A percentile compares a stretch with the other conserved stretches of the same genome.
Evolutionary conservation across 306 rosid species (phyloP).

Genomic region (Prunus davidiana): DNA sequence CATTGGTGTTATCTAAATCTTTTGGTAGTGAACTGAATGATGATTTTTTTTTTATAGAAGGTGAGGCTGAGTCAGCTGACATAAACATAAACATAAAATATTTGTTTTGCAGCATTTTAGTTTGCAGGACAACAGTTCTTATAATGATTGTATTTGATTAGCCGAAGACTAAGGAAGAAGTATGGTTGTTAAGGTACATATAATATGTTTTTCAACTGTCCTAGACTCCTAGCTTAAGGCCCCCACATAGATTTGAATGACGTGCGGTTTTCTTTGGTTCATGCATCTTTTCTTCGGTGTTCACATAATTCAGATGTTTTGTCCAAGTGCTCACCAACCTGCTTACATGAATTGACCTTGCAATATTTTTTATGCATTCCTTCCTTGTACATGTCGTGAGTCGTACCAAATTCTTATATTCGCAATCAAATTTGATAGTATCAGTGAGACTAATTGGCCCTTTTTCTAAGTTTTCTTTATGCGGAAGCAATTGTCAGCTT

Average conservation of each 20-base stretch:
- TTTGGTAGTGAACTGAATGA: neutral
- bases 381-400: neutral
- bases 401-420: neutral
- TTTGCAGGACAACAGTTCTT: neutral
- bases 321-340: constrained; percentile 8
- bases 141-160: constrained; percentile 8
- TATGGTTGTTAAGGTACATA: neutral
- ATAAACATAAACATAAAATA: constrained; percentile 18
- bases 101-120: constrained; percentile 5
- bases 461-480: neutral
- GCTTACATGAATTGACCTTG: constrained; percentile 5
- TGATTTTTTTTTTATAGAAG: neutral
- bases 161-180: neutral
- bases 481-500: neutral
- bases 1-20: neutral
- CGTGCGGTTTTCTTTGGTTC: constrained; percentile 26
- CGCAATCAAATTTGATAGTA: neutral
- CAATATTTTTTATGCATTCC: neutral
- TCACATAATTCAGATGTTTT: neutral
- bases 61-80: constrained; percentile 26
- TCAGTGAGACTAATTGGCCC: neutral
- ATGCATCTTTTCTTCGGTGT: constrained; percentile 28
- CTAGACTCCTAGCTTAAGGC: constrained; percentile 8
- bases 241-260: constrained; percentile 36
- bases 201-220: neutral